Conservation (phyloP, 2,329 filamentous ascomycete species). For the Neodidymelliopsis sp. region DNA sequence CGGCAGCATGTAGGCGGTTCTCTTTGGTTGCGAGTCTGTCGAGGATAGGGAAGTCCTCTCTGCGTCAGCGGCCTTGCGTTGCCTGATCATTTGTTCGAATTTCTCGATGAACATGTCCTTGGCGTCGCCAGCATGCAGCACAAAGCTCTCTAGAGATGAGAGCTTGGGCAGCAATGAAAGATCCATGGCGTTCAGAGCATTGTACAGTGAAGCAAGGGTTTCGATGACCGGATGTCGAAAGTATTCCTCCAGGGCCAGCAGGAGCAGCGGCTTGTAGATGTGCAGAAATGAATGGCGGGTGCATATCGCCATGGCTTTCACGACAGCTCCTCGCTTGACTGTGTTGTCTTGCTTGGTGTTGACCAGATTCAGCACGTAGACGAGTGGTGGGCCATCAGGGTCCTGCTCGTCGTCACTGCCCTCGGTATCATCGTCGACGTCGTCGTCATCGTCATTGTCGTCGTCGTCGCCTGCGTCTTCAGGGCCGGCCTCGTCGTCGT, state of each 20-base stretch:
- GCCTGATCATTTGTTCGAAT: conserved; percentile 92
- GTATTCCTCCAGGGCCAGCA: conserved; percentile 94
- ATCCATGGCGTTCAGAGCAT: conserved; percentile 96
- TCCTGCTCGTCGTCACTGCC: conserved; percentile 63
- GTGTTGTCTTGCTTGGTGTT: conserved; percentile 97
- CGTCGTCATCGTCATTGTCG: conserved; percentile 56
- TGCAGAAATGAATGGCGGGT: conserved; percentile 96
- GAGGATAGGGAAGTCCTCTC: conserved; percentile 43
- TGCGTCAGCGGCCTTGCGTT: conserved; percentile 73
- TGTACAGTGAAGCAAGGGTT: conserved; percentile 86
- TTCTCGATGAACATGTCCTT: conserved; percentile 98
- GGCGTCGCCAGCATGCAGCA: conserved; percentile 88
- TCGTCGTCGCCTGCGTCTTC: conserved; percentile 44
- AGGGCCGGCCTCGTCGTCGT: conserved; percentile 43
- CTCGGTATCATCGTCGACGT: conserved; percentile 59
- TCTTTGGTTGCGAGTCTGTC: conserved; percentile 54
- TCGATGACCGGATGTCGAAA: conserved; percentile 90
- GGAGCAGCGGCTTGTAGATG: conserved; percentile 96
- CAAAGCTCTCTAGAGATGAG: conserved; percentile 81
- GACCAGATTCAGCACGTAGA: conserved; percentile 96
- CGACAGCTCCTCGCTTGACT: conserved; percentile 88
- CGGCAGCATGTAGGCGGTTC: conserved; percentile 76
- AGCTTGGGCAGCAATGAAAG: conserved; percentile 89
- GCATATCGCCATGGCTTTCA: conserved; percentile 99
- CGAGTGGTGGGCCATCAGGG: conserved; percentile 84